phyloP scores from a whole-genome alignment of 2,329 filamentous ascomycete genomes.

The Madurella fahalii region DNA sequence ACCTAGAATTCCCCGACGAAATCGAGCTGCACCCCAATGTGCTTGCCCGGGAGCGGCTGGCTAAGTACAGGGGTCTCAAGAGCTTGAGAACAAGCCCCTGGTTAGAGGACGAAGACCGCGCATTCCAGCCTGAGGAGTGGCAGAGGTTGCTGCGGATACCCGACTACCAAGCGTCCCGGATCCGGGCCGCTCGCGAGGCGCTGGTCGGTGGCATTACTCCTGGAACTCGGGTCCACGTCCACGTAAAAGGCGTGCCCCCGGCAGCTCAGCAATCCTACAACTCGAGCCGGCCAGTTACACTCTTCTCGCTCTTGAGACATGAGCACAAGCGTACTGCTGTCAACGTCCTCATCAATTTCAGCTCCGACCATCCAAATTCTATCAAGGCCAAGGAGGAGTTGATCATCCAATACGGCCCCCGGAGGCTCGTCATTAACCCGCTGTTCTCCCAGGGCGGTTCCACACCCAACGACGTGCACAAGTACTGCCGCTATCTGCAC shows the following conservation, averaged over 20 bases:
- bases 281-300: constrained; percentile 58
- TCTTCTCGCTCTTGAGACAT: constrained; percentile 86
- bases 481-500: constrained; percentile 88
- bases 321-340: constrained; percentile 90
- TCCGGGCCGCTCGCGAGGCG: constrained; percentile 72
- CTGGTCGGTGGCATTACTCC: constrained; percentile 81
- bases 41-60: constrained; percentile 76
- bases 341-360: constrained; percentile 86
- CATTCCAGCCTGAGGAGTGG: constrained; percentile 89
- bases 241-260: constrained; percentile 56
- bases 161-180: constrained; percentile 85
- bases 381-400: constrained; percentile 91
- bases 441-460: constrained; percentile 85
- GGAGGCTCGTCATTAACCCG: constrained; percentile 82
- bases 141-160: constrained; percentile 75
- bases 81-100: constrained; percentile 82
- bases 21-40: constrained; percentile 90
- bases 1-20: constrained; percentile 94
- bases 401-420: constrained; percentile 84
- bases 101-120: constrained; percentile 82
- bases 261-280: constrained; percentile 45
- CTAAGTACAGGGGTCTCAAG: constrained; percentile 87
- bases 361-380: constrained; percentile 68
- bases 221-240: constrained; percentile 77
- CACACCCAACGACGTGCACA: constrained; percentile 95